Evolutionary conservation across 306 rosid species (phyloP), one percentile per base, ranked within the genome.

Genomic region (Prunus salicina): DNA sequence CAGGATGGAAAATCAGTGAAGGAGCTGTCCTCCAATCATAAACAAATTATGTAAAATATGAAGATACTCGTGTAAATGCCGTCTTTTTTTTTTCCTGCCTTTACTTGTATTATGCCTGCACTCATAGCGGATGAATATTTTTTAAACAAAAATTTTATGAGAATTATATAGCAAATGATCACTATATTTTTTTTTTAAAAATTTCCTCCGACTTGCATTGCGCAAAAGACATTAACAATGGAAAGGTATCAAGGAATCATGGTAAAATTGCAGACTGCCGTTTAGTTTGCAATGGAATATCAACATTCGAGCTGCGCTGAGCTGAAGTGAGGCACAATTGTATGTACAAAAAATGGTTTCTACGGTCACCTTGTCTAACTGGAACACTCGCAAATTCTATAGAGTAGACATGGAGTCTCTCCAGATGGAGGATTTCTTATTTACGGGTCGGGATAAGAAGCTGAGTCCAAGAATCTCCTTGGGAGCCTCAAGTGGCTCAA

Each of bases 11-110:
- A 82, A 95, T 95, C 81, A 84, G 84, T 70, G 89, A 90, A 86
- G 99, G 99, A 66, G 93, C 96, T 74, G 97, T 92, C 28, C 97
- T 95, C 30, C 93, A 92, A 81, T 87, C 95, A 11, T 92, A 75
- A 84, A 67, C 41, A 55, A 52, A 71, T 62, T 20, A 58, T 71
- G 60, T 78, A 72, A 61, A 52, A 34, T 60, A 66, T 50, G 55
- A 58, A 25, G 50, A 38, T 64, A 12, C 57, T 78, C 22, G 22
- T 83, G 83, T 81, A 82, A 78, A 80, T 86, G 81, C 72, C 50
- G 12, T 64, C 19, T 69, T 2, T 24, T 7, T 12, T 49, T 6
- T 75, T n/a, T 30, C 12, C 18, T 16, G 15, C 19, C 5, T 16
- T 51, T 30, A 8, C 43, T 41, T 28, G 22, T 67, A 46, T 52